These are phyloP conservation scores for Pulveroboletus ravenelii DNA, from an alignment of 768 basidiomycete genomes.

Conservation along the genomic window DNA sequence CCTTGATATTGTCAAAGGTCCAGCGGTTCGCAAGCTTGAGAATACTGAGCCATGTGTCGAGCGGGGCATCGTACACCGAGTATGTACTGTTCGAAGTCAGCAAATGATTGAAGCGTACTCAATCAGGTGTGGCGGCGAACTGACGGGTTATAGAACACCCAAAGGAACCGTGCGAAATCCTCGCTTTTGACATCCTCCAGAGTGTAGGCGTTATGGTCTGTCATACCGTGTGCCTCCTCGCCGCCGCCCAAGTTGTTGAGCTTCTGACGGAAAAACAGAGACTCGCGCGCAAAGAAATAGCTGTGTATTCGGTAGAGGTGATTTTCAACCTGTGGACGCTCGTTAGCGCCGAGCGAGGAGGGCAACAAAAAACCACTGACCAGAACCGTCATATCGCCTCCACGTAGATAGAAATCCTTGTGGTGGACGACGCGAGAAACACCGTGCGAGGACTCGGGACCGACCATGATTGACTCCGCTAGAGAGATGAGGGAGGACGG, in stretches of 20 bases:
- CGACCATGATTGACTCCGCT: conserved; percentile 21
- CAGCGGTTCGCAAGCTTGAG: conserved; percentile 37
- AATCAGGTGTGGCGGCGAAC: conserved; percentile 16
- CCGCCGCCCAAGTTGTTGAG: conserved; percentile 29
- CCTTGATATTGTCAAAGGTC: conserved; percentile 38
- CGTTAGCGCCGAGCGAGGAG: conserved; percentile 8
- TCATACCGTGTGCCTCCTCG: conserved; percentile 33
- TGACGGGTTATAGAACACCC: conserved; percentile 63
- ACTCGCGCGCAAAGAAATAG: conserved; percentile 63
- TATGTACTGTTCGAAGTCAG: conserved; percentile 27
- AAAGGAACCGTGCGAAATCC: conserved; percentile 53
- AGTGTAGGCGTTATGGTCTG: conserved; percentile 40
- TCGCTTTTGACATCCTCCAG: conserved; percentile 40
- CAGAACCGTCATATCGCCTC: conserved; percentile 55
- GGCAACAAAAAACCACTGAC: conserved; percentile 32
- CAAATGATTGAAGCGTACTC: background rate
- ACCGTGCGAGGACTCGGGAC: conserved; percentile 22
- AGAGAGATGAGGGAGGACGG: conserved; percentile 29
- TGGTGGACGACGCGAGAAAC: conserved; percentile 32
- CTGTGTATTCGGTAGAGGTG: conserved; percentile 53
- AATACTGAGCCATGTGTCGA: conserved; percentile 40
- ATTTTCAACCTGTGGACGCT: conserved; percentile 48
- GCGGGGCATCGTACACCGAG: conserved; percentile 36
- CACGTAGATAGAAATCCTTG: conserved; percentile 50
- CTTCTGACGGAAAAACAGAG: conserved; percentile 39